These are phyloP conservation scores for Lignosus rhinocerotis DNA, from an alignment of 1,284 basidiomycete species.

Conservation along the genomic window DNA sequence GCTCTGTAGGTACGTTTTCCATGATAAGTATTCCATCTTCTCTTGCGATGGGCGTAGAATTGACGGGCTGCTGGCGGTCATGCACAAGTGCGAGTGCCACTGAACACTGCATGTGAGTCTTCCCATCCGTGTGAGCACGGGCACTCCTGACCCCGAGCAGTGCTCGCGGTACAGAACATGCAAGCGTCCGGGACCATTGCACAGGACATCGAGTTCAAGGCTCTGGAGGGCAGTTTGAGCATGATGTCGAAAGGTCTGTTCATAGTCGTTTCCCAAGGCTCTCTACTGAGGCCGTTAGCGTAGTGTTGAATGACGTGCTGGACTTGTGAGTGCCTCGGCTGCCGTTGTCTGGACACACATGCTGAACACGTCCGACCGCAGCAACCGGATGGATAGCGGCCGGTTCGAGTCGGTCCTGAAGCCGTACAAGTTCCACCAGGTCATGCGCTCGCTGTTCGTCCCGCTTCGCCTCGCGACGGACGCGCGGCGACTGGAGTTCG, in stretches of 20 bases:
- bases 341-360: not conserved
- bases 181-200: constrained; percentile 68
- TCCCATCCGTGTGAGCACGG: not conserved
- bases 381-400: constrained; percentile 76
- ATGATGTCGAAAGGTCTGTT: constrained; percentile 85
- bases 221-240: constrained; percentile 77
- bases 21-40: constrained; percentile 49
- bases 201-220: constrained; percentile 79
- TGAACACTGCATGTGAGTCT: constrained; percentile 82
- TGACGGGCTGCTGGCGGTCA: not conserved
- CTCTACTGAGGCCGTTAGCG: not conserved
- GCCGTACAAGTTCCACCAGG: constrained; percentile 85
- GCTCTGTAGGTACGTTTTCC: constrained; percentile 66
- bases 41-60: not conserved
- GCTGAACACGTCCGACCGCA: constrained; percentile 15
- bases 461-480: constrained; percentile 77
- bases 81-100: constrained; percentile 82
- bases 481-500: constrained; percentile 67
- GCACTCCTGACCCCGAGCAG: constrained; percentile 32
- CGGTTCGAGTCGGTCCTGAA: constrained; percentile 72
- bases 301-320: constrained; percentile 86
- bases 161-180: constrained; percentile 89
- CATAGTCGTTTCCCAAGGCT: not conserved
- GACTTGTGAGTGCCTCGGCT: constrained; percentile 59
- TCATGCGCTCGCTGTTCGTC: constrained; percentile 78